These are phyloP conservation scores for Phytophthora chlamydospora DNA, from an alignment of 352 stramenopile species.

Conservation along the genomic window DNA sequence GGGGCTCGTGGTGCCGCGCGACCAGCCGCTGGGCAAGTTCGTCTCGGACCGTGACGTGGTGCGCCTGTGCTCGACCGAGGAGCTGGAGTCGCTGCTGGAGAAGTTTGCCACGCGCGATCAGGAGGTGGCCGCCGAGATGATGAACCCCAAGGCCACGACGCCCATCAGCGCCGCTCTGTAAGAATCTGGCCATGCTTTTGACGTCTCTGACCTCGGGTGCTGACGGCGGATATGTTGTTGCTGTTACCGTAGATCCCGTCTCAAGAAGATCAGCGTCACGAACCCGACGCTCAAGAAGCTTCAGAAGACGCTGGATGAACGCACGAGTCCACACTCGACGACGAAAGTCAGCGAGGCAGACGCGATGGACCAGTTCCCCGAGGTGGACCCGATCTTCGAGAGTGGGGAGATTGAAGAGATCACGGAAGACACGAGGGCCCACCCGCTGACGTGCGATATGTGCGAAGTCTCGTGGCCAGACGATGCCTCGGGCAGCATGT, in stretches of 20 bases:
- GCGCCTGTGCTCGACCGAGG: constrained; percentile 60
- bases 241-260: constrained; percentile 48
- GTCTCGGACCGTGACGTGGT: constrained; percentile 78
- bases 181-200: constrained; percentile 2
- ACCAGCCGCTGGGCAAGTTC: constrained; percentile 63
- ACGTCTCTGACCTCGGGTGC: not conserved
- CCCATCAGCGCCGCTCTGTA: constrained; percentile 68
- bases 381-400: constrained; percentile 79
- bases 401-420: constrained; percentile 64
- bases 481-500: constrained; percentile 62
- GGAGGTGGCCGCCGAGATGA: constrained; percentile 68
- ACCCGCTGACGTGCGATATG: constrained; percentile 66
- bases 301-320: constrained; percentile 77
- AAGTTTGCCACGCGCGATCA: constrained; percentile 71
- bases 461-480: constrained; percentile 87
- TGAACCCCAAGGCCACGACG: constrained; percentile 56
- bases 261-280: constrained; percentile 68
- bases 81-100: constrained; percentile 67
- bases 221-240: not conserved
- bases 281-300: constrained; percentile 76
- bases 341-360: constrained; percentile 45
- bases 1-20: constrained; percentile 61
- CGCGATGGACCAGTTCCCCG: constrained; percentile 59
- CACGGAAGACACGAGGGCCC: constrained; percentile 14
- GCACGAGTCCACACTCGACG: constrained; percentile 39